Evolutionary conservation across 768 basidiomycete genomes (phyloP).

Genomic region (Termitomyces sp.): DNA sequence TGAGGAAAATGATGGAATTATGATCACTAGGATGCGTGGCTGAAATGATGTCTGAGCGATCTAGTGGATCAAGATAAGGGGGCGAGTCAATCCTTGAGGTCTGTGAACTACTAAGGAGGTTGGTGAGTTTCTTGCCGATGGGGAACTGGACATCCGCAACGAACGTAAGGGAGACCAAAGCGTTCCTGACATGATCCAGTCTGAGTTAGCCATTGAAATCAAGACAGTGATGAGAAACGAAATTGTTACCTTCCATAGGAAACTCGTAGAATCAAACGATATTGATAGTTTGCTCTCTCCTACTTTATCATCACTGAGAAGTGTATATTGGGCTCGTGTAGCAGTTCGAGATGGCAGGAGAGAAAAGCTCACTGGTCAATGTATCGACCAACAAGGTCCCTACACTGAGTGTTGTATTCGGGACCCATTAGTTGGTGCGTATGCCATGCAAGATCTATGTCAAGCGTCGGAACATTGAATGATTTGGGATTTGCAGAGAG

Average conservation of each 20-base stretch:
- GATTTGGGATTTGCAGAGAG: constrained; percentile 38
- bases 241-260: constrained; percentile 18
- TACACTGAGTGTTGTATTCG: constrained; percentile 44
- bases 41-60: constrained; percentile 33
- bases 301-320: constrained; percentile 38
- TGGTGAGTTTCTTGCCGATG: constrained; percentile 38
- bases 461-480: constrained; percentile 60
- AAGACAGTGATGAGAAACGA: not conserved
- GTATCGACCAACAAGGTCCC: constrained; percentile 36
- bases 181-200: constrained; percentile 27
- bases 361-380: constrained; percentile 51
- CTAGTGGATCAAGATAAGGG: constrained; percentile 26
- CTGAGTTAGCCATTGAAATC: too few species aligned
- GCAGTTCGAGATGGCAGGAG: not conserved
- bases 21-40: constrained; percentile 59
- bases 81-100: constrained; percentile 13
- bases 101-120: constrained; percentile 19
- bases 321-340: not conserved
- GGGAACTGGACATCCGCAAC: constrained; percentile 56
- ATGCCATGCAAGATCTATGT: constrained; percentile 76
- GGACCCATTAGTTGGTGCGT: constrained; percentile 59
- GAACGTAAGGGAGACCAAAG: constrained; percentile 49
- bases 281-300: constrained; percentile 40
- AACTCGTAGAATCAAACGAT: constrained; percentile 41
- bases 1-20: constrained; percentile 29